Conservation (phyloP, 345 rosid genomes). For the Rhodamnia rubescens region DNA sequence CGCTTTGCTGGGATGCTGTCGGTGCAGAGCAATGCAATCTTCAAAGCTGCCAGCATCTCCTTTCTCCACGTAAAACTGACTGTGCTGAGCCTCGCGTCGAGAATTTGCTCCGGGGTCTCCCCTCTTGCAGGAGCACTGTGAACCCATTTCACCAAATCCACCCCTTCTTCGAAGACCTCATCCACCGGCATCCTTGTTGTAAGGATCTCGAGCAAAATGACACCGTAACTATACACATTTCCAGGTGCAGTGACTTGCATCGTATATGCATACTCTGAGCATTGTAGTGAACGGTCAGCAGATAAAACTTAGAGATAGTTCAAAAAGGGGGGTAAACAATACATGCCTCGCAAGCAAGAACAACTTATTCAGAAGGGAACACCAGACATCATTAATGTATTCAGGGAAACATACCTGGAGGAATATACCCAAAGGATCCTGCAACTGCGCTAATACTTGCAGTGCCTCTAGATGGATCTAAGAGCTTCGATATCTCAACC, state of each 20-base stretch:
- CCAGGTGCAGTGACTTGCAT: conserved; percentile 94
- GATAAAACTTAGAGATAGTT: neutral
- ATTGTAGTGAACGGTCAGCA: neutral
- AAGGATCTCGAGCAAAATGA: conserved; percentile 80
- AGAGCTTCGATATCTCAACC: conserved; percentile 83
- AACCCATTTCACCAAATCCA: conserved; percentile 93
- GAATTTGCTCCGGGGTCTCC: conserved; percentile 67
- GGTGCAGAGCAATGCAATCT: conserved; percentile 79
- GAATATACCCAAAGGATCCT: conserved; percentile 91
- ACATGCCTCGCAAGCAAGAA: neutral
- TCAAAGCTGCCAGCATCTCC: conserved; percentile 95
- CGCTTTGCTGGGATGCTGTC: conserved; percentile 61
- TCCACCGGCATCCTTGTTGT: conserved; percentile 77
- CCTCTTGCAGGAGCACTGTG: conserved; percentile 72
- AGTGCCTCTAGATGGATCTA: conserved; percentile 67
- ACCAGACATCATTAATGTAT: neutral
- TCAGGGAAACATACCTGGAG: conserved; percentile 54
- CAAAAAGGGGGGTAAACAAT: neutral
- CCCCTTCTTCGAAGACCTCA: conserved; percentile 85
- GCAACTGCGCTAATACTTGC: conserved; percentile 93
- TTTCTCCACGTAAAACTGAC: conserved; percentile 88
- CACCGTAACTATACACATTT: conserved; percentile 93
- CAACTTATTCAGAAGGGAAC: neutral
- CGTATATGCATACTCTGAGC: conserved; percentile 82
- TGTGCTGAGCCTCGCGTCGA: conserved; percentile 70